Base-by-base conservation (phyloP, 75 land plant genomes). In the Chamaecyparis obtusa region DNA sequence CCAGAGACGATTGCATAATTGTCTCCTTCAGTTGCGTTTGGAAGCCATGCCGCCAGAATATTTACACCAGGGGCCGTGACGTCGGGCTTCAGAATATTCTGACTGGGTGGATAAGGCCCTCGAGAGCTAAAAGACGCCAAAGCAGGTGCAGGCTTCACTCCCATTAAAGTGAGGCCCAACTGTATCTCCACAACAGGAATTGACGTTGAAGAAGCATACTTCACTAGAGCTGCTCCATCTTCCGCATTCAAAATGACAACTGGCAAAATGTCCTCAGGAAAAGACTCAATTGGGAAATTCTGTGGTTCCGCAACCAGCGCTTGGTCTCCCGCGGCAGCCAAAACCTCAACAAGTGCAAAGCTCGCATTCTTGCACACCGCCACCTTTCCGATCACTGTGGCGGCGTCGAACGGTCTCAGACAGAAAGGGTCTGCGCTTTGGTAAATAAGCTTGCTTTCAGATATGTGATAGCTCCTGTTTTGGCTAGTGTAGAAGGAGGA, bases 321-420 rank as follows among this genome's bases (percentile, higher is more conserved):
- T 64, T 46, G 49, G 86, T 39, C 43, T 21, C 83, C 77, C 39
- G 44, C 85, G 14, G 82, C 10, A 10, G 11, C 8, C 49, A 83
- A 69, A 14, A 21, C 43, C 21, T 44, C 55, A 13, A 87, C 36
- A 43, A 89, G 89, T 30, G 39, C 87, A 48, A 39, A 87, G 14
- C 83, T 85, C 49, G 11, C 56, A 24, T 56, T 48, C 6, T 84
- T 49, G 9, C 55, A 39, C n/a, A 60, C 21, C 13, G 86, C 79
- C 3, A 88, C 27, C 60, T 75, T 88, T 69, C 74, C 82, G 10
- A 86, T 86, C 86, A 88, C 72, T 21, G 5, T 33, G 49, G 9
- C 27, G 6, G 69, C 8, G 8, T 64, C 69, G 69, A 64, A 24
- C 0, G 24, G 19, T 57, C 24, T 57, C 5, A 14, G 15, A 19